phyloP scores from a whole-genome alignment of 306 rosid species.

The Lathyrus sativus region DNA sequence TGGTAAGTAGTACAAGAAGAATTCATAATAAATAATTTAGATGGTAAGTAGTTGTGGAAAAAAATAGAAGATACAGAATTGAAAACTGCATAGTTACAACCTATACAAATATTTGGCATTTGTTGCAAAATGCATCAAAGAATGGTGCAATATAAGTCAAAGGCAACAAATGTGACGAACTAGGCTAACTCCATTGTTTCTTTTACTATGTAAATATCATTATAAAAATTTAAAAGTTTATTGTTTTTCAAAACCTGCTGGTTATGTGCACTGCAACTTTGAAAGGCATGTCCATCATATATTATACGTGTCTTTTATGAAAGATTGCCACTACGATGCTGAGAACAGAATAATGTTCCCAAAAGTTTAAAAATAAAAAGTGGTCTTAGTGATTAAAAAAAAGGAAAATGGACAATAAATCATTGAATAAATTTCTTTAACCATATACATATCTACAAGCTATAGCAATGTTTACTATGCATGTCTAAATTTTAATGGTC shows the following conservation, averaged over 20 bases:
- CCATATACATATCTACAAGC: background rate
- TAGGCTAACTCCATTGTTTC: constrained; percentile 24
- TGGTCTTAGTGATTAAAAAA: constrained; percentile 26
- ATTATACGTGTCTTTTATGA: background rate
- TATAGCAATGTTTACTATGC: background rate
- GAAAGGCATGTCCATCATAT: constrained; percentile 8
- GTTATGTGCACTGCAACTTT: constrained; percentile 21
- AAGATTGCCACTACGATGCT: constrained; percentile 5
- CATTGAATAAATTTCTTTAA: constrained; percentile 1
- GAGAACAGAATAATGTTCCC: constrained; percentile 14
- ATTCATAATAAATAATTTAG: constrained; percentile 26
- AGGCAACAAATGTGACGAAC: background rate
- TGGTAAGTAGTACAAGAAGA: constrained; percentile 3
- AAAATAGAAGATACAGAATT: constrained; percentile 3
- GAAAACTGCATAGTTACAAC: constrained; percentile 23
- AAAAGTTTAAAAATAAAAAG: constrained; percentile 15
- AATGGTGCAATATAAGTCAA: constrained; percentile 10
- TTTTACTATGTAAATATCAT: constrained; percentile 1
- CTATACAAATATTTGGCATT: constrained; percentile 20
- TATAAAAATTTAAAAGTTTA: constrained; percentile 6
- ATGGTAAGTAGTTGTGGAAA: constrained; percentile 24
- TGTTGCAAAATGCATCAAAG: constrained; percentile 14
- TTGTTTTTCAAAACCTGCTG: constrained; percentile 13
- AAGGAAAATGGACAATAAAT: background rate
- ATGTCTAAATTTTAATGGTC: constrained; percentile 9